Evolutionary conservation across 1,139 yeast genomes (phyloP).

Genomic region (Yamadazyma aaseri): DNA sequence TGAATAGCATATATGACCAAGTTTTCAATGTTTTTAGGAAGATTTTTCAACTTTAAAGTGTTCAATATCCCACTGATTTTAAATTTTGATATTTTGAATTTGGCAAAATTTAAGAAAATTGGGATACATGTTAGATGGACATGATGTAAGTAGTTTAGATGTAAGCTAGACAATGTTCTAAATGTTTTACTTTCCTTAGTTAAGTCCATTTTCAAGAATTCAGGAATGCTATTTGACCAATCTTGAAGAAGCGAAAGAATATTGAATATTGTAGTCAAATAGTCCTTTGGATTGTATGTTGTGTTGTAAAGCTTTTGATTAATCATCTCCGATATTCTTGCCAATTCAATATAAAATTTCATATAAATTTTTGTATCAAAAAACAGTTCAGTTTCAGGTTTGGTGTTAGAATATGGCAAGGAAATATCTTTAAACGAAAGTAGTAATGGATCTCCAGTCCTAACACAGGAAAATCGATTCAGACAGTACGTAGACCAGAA

Average conservation of each 20-base stretch:
- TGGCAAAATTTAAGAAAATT: constrained; percentile 23
- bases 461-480: constrained; percentile 24
- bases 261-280: constrained; percentile 18
- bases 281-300: constrained; percentile 18
- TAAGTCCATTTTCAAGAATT: constrained; percentile 17
- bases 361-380: constrained; percentile 15
- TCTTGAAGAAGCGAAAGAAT: constrained; percentile 21
- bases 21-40: constrained; percentile 22
- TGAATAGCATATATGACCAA: constrained; percentile 21
- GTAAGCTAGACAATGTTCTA: constrained; percentile 25
- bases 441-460: constrained; percentile 28
- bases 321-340: constrained; percentile 25
- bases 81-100: constrained; percentile 16
- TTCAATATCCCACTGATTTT: constrained; percentile 6
- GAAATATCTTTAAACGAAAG: constrained; percentile 19
- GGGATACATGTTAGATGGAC: constrained; percentile 29
- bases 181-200: constrained; percentile 8
- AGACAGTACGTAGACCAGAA: constrained; percentile 31
- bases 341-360: constrained; percentile 23
- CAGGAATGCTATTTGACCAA: constrained; percentile 25
- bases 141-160: constrained; percentile 30
- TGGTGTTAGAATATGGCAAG: constrained; percentile 8
- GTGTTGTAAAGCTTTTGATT: constrained; percentile 22
- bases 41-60: constrained; percentile 6
- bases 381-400: constrained; percentile 12